Percentiles rank a stretch among this genome's conserved stretches.
Evolutionary conservation across 164 flowering plant species (phyloP).

Genomic region (Warburgia ugandensis): DNA sequence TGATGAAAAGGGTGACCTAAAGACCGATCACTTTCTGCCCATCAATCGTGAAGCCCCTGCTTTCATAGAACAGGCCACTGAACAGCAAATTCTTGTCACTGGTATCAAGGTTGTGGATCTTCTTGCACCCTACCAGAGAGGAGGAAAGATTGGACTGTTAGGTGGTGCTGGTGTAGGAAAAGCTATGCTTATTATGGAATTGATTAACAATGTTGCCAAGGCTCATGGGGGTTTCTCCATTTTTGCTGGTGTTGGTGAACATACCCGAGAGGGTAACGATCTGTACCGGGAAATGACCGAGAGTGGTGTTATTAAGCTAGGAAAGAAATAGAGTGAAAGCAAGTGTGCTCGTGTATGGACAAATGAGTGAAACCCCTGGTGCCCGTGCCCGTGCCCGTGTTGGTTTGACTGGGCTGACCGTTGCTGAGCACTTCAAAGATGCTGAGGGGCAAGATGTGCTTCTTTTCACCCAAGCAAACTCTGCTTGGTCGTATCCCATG

Average conservation of each 20-base stretch:
- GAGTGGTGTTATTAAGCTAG: slow-evolving; percentile 98
- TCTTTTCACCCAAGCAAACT: slow-evolving; percentile 95
- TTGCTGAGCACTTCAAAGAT: slow-evolving; percentile 95
- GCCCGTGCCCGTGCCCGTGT: slow-evolving; percentile 87
- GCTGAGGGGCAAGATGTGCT: slow-evolving; percentile 97
- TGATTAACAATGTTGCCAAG: slow-evolving; percentile 95
- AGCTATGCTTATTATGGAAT: slow-evolving; percentile 96
- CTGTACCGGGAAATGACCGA: slow-evolving; percentile 97
- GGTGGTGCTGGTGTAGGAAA: slow-evolving; percentile 99
- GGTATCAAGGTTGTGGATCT: slow-evolving; percentile 98
- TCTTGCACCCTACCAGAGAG: slow-evolving; percentile 92
- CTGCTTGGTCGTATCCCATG: slow-evolving; percentile 98
- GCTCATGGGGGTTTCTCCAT: slow-evolving; percentile 99
- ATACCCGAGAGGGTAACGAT: slow-evolving; percentile 96
- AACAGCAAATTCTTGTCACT: slow-evolving; percentile 86
- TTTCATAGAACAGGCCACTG: slow-evolving; percentile 93
- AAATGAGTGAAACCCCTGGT: slow-evolving; percentile 40
- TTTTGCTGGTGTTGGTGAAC: slow-evolving; percentile 97
- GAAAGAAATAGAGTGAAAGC: slow-evolving; percentile 92
- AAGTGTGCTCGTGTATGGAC: slow-evolving; percentile 60
- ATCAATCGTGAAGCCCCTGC: slow-evolving; percentile 95
- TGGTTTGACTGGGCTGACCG: slow-evolving; percentile 92
- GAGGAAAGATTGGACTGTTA: slow-evolving; percentile 96
- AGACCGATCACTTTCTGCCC: slow-evolving; percentile 81
- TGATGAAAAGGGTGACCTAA: slow-evolving; percentile 84